Conservation (phyloP, 345 rosid genomes). For the Eucalyptus erythrocorys region DNA sequence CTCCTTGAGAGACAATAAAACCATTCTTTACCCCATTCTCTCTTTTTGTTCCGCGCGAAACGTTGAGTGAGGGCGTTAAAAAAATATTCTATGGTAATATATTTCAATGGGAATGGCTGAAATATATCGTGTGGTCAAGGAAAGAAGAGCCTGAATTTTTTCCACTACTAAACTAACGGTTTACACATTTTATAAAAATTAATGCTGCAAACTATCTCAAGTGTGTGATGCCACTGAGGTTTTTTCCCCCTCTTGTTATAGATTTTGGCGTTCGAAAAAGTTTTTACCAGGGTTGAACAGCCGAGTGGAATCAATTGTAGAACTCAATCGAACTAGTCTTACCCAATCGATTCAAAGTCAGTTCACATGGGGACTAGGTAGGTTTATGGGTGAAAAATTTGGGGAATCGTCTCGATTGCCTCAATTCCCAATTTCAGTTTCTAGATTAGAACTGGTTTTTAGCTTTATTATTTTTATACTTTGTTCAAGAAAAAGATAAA, state of each 20-base stretch:
- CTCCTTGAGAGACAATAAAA: not conserved
- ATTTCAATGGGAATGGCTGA: not conserved
- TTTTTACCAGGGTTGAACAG: not conserved
- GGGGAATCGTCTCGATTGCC: not conserved
- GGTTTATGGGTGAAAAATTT: not conserved
- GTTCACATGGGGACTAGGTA: not conserved
- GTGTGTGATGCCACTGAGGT: not conserved
- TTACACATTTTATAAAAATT: not conserved
- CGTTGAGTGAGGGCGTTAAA: not conserved
- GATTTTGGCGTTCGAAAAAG: not conserved
- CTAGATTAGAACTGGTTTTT: not conserved
- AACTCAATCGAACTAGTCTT: not conserved
- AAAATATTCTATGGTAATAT: not conserved
- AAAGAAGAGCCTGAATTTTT: not conserved
- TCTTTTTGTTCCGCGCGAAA: not conserved
- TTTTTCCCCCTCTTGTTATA: not conserved
- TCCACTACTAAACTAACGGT: not conserved
- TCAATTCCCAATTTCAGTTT: not conserved
- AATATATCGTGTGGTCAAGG: not conserved
- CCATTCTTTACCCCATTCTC: not conserved
- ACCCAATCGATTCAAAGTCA: not conserved
- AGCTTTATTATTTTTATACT: not conserved
- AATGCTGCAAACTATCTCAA: not conserved
- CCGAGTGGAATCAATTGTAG: not conserved
- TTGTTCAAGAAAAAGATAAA: not conserved